Evolutionary conservation across 495 filamentous ascomycete genomes (phyloP).

Genomic region (Annulohypoxylon nitens): DNA sequence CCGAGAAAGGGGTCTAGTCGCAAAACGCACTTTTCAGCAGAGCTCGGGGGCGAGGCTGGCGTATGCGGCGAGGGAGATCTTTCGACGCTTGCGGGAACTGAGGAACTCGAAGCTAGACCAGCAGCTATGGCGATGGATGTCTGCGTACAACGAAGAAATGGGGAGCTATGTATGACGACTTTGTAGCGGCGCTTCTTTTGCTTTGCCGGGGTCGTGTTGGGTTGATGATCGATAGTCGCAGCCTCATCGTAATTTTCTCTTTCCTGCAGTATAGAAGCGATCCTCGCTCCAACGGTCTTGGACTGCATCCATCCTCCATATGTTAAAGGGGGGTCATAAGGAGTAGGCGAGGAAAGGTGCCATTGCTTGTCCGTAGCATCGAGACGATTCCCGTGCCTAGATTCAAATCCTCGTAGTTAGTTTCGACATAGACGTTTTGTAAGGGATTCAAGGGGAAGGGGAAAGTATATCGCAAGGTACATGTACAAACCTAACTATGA

Average conservation of each 20-base stretch:
- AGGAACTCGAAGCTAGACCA: slow-evolving; percentile 79
- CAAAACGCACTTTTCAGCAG: slow-evolving; percentile 67
- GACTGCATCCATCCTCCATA: slow-evolving; percentile 94
- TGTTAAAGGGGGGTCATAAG: slow-evolving; percentile 95
- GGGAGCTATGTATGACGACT: slow-evolving; percentile 90
- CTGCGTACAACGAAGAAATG: slow-evolving; percentile 92
- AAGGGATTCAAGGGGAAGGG: background rate
- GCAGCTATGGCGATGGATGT: slow-evolving; percentile 91
- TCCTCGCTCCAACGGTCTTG: slow-evolving; percentile 80
- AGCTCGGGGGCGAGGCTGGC: slow-evolving; percentile 50
- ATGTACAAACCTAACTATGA: slow-evolving; percentile 81
- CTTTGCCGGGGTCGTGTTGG: slow-evolving; percentile 36
- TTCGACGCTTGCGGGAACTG: slow-evolving; percentile 48
- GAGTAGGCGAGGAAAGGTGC: slow-evolving; percentile 94
- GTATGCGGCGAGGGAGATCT: slow-evolving; percentile 45
- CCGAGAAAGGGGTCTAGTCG: slow-evolving; percentile 93
- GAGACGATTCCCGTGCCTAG: slow-evolving; percentile 89
- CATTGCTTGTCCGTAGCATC: slow-evolving; percentile 94
- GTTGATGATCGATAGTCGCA: slow-evolving; percentile 29
- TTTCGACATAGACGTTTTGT: slow-evolving; percentile 14
- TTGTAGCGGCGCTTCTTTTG: slow-evolving; percentile 73
- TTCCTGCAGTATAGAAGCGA: slow-evolving; percentile 76
- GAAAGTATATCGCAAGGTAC: slow-evolving; percentile 3
- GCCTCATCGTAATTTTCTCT: slow-evolving; percentile 57
- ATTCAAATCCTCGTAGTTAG: slow-evolving; percentile 11